Percentiles rank a stretch among this genome's conserved stretches.
Evolutionary conservation across 352 stramenopile genomes (phyloP).

Genomic region (Globisporangium heterothallicum): DNA sequence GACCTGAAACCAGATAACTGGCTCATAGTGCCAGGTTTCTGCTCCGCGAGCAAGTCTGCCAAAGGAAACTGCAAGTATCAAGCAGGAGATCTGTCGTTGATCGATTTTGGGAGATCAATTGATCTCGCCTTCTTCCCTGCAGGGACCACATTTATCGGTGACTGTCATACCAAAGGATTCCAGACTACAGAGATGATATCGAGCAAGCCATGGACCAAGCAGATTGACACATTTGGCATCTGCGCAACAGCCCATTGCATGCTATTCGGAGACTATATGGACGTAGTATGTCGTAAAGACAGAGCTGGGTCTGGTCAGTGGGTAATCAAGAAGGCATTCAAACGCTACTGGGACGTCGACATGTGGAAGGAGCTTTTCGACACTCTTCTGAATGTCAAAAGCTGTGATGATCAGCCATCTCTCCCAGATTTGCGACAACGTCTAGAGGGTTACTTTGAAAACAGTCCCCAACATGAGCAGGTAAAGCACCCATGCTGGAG

Average conservation of each 20-base stretch:
- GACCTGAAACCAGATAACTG: slow-evolving; percentile 89
- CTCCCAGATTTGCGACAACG: slow-evolving; percentile 32
- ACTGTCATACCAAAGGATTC: slow-evolving; percentile 83
- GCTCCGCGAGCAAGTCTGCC: slow-evolving; percentile 6
- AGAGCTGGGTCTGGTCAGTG: slow-evolving; percentile 26
- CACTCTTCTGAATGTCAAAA: slow-evolving; percentile 62
- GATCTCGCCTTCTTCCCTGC: slow-evolving; percentile 56
- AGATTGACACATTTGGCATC: slow-evolving; percentile 85
- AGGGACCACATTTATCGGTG: slow-evolving; percentile 53
- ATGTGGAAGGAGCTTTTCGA: slow-evolving; percentile 77
- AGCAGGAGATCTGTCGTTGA: slow-evolving; percentile 57
- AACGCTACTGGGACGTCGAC: slow-evolving; percentile 73
- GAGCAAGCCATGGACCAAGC: slow-evolving; percentile 61
- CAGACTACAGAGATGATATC: slow-evolving; percentile 83
- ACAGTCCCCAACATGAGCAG: slow-evolving; percentile 35
- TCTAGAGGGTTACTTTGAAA: slow-evolving; percentile 52
- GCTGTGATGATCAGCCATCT: slow-evolving; percentile 60
- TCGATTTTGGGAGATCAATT: slow-evolving; percentile 83
- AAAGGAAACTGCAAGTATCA: slow-evolving; percentile 19
- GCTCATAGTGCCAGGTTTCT: slow-evolving; percentile 42
- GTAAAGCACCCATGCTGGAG: slow-evolving; percentile 16
- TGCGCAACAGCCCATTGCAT: slow-evolving; percentile 73
- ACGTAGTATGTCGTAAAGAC: slow-evolving; percentile 33
- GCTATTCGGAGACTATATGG: slow-evolving; percentile 84
- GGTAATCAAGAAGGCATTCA: slow-evolving; percentile 50